Base-by-base conservation (phyloP, 305 asterid genomes). In the Solanum chacoense region DNA sequence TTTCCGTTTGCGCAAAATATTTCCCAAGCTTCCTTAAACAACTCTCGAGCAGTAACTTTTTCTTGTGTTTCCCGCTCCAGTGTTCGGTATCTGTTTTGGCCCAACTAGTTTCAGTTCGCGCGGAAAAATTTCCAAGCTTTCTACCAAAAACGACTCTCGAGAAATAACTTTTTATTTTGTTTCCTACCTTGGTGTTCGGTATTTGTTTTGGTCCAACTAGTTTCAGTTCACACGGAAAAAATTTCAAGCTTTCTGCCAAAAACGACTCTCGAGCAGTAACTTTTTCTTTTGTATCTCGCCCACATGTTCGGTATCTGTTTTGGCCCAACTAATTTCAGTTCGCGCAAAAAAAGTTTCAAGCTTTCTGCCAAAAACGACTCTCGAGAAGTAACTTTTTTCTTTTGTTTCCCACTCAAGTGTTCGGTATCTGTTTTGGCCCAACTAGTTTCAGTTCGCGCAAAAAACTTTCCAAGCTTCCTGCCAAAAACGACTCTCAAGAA, bases 51-150 rank as follows among this genome's bases (percentile, higher is more conserved):
- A 20, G 26, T 55, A 59, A 67, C 1, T 67, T 6, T 69, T 69
- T 69, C 20, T 69, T 69, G 1, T 69, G 3, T 28, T 71, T 12
- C 9, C 20, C 0, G 0, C 10, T 0, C 2, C 1, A 2, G 1
- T 69, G 20, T 11, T 69, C 1, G 8, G 2, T 69, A 69, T 69
- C 3, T 28, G 0, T 69, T 26, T 6, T 69, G 4, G 9, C 31
- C 18, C 14, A 67, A 69, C 4, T 26, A 26, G 2, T 69, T 69
- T 69, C 16, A 24, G 4, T 67, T 67, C 3, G 8, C 8, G 24
- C 0, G 3, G n/a, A 50, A 50, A 16, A 20, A 18, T 50, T 50
- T 50, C 9, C 3, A 50, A 18, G 67, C 10, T 18, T 7, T 20
- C 10, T 55, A 1, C 10, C 4, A 18, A 55, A 55, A 18, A 55